Percentiles rank a stretch among this genome's conserved stretches.
These are phyloP conservation scores for Brachypodium distachyon DNA, from an alignment of 202 grass and related monocot genomes.

Conservation along the genomic window DNA sequence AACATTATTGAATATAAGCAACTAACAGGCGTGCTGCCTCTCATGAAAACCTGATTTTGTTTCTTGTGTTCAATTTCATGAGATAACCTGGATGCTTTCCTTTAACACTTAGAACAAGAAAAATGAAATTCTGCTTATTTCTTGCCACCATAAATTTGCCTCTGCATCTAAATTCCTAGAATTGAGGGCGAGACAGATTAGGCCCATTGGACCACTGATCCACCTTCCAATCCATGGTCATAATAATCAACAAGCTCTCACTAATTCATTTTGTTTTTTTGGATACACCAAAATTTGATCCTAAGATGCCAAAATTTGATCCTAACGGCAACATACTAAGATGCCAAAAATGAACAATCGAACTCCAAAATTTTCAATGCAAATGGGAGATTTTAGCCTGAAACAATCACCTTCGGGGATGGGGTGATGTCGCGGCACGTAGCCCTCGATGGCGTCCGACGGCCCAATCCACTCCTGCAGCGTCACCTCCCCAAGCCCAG, in stretches of 20 bases:
- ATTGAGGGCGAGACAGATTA: background rate
- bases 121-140: background rate
- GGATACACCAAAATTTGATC: background rate
- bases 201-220: background rate
- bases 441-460: constrained; percentile 66
- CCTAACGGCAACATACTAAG: background rate
- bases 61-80: background rate
- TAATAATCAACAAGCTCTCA: background rate
- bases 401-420: constrained; percentile 16
- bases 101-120: background rate
- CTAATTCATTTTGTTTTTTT: background rate
- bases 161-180: background rate
- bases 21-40: background rate
- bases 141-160: background rate
- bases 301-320: background rate
- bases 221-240: background rate
- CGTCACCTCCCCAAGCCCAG: constrained; percentile 33
- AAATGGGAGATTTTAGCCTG: background rate
- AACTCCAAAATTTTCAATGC: background rate
- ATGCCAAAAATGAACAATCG: background rate
- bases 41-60: background rate
- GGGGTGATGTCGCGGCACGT: constrained; percentile 47
- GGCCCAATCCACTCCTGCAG: constrained; percentile 75
- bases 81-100: background rate
- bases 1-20: constrained; percentile 1